phyloP scores from a whole-genome alignment of 768 basidiomycete species.

The Panus rudis region DNA sequence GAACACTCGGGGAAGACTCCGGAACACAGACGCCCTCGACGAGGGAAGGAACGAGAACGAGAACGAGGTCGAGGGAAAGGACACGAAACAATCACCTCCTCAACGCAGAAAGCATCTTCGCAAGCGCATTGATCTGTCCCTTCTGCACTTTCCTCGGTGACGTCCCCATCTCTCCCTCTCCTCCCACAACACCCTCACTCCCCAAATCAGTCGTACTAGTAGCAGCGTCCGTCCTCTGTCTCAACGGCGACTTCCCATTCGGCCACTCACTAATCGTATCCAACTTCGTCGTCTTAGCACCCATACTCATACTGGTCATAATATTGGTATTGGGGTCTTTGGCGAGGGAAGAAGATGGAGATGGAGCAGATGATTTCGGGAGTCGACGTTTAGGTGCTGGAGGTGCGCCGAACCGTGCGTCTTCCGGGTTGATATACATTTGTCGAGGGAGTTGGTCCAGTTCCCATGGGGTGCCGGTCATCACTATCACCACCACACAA shows the following conservation, averaged over 20 bases:
- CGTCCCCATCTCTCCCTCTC: constrained; percentile 29
- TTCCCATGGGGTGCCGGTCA: constrained; percentile 75
- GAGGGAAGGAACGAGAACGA: too few species aligned
- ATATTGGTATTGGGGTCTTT: constrained; percentile 66
- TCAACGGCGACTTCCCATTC: constrained; percentile 38
- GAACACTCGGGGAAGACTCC: too few species aligned
- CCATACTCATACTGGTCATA: too few species aligned
- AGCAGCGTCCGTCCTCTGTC: constrained; percentile 51
- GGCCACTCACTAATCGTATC: constrained; percentile 71
- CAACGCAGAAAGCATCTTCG: constrained; percentile 85
- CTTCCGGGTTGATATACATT: constrained; percentile 51
- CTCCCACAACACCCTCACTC: constrained; percentile 26
- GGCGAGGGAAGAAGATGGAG: too few species aligned
- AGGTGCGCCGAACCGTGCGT: constrained; percentile 57
- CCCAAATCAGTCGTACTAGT: constrained; percentile 71
- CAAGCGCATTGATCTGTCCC: constrained; percentile 83
- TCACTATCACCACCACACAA: constrained; percentile 37
- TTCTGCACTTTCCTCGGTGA: constrained; percentile 76
- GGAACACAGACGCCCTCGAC: too few species aligned
- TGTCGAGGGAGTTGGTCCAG: constrained; percentile 62
- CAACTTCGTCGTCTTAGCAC: too few species aligned
- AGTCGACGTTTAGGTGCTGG: constrained; percentile 46
- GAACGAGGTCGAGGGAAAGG: too few species aligned
- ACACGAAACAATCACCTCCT: constrained; percentile 56
- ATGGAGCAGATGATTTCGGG: too few species aligned